phyloP scores from a whole-genome alignment of 2,329 filamentous ascomycete species.

The Colletotrichum salicis region DNA sequence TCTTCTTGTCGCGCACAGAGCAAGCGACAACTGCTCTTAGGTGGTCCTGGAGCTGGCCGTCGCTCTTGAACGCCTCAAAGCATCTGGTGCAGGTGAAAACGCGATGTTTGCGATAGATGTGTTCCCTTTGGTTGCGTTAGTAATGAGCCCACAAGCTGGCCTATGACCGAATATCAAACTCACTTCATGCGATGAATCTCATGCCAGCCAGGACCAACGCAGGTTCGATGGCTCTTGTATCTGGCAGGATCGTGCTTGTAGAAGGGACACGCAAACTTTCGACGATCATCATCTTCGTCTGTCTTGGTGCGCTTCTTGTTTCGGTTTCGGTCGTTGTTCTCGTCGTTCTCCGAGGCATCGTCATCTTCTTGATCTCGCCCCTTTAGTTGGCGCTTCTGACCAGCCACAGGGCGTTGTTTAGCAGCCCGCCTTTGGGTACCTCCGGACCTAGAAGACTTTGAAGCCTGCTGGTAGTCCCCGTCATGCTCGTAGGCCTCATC shows the following conservation, averaged over 20 bases:
- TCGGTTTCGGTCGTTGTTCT: background rate
- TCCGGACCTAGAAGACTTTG: background rate
- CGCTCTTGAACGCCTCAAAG: slow-evolving; percentile 45
- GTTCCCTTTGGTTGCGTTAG: slow-evolving; percentile 41
- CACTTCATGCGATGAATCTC: slow-evolving; percentile 45
- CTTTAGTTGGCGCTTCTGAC: background rate
- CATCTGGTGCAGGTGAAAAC: slow-evolving; percentile 48
- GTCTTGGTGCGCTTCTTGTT: slow-evolving; percentile 28
- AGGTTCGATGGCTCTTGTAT: slow-evolving; percentile 46
- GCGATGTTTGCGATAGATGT: slow-evolving; percentile 50
- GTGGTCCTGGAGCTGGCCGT: slow-evolving; percentile 45
- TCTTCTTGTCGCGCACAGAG: slow-evolving; percentile 25
- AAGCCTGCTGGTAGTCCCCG: background rate
- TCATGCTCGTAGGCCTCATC: slow-evolving; percentile 17
- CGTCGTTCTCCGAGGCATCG: background rate
- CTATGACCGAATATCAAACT: no score
- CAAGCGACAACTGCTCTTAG: slow-evolving; percentile 41
- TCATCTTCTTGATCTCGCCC: slow-evolving; percentile 1
- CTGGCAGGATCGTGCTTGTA: slow-evolving; percentile 49
- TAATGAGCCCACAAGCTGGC: no score
- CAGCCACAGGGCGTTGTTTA: background rate
- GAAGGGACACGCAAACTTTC: slow-evolving; percentile 50
- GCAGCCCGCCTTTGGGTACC: background rate
- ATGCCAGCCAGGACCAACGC: slow-evolving; percentile 49
- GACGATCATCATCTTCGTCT: background rate